Evolutionary conservation across 805 yeast species (phyloP), one percentile per base, ranked within the genome.

Genomic region (Lipomyces sp.): DNA sequence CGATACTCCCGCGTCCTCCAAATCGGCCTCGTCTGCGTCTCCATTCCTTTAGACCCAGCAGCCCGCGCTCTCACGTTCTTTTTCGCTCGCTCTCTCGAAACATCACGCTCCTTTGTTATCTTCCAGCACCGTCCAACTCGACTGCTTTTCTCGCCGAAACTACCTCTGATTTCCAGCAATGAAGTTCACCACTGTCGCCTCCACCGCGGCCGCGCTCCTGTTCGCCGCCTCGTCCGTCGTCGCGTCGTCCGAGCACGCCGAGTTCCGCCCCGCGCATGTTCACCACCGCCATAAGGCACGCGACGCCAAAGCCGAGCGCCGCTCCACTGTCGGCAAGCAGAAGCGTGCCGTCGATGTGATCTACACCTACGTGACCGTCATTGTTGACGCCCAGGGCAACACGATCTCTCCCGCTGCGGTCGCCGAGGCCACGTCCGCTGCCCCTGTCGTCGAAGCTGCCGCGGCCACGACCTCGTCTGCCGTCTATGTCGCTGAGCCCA

Each of bases 281-380:
- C 58, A 54, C 43, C 59, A 55, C 49, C 59, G 59, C 26, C 59
- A 55, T 46, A 47, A 31, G 39, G 59, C 59, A 16, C 58, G 59
- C 33, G 43, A 51, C 39, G 59, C 53, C 19, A 55, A 55, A 44
- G 59, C 57, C 8, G 57, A 52, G 43, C 58, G 59, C 40, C 55
- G 59, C n/a, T 42, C 48, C 16, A 29, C 45, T 23, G 45, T 55
- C 49, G 46, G 47, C 52, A 22, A 34, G 26, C 34, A 43, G 35
- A 69, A 70, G 66, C 71, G 75, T 45, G 75, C 72, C 40, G 51
- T 72, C 51, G 70, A 74, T 51, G 68, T 76, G 43, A 68, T 71
- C 62, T 74, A 71, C 65, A 72, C 71, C 43, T 78, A 80, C 60
- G 68, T 72, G 54, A 74, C 80, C 40, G 66, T 73, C 43, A 65